A percentile compares a stretch with the other conserved stretches of the same genome.
These are phyloP conservation scores for Ceriops tagal DNA, from an alignment of 345 rosid species.

Conservation along the genomic window DNA sequence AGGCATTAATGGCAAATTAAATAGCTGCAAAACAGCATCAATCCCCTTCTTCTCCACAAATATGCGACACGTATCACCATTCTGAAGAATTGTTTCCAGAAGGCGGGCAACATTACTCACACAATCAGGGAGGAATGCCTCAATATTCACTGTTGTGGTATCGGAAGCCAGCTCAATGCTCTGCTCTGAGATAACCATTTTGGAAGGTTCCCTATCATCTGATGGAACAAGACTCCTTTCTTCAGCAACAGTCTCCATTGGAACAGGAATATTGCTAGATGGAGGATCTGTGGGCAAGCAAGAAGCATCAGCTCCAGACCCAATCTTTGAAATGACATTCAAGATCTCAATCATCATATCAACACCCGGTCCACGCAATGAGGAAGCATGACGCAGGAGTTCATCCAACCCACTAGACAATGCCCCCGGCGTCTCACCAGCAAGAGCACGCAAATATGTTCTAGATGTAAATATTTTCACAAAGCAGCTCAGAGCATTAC, in stretches of 20 bases:
- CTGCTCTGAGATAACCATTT: conserved; percentile 50
- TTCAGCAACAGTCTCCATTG: conserved; percentile 88
- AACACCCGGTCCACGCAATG: conserved; percentile 80
- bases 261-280: conserved; percentile 48
- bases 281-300: conserved; percentile 40
- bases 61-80: conserved; percentile 84
- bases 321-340: conserved; percentile 50
- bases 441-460: conserved; percentile 70
- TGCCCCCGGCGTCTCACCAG: conserved; percentile 75
- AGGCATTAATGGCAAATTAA: conserved; percentile 79
- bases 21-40: conserved; percentile 72
- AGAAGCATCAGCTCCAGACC: conserved; percentile 61
- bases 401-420: conserved; percentile 93
- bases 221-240: conserved; percentile 38
- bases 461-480: conserved; percentile 85
- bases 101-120: conserved; percentile 77
- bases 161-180: conserved; percentile 52
- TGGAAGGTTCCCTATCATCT: conserved; percentile 42
- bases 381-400: conserved; percentile 88
- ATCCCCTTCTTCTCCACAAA: conserved; percentile 95
- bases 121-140: conserved; percentile 79
- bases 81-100: conserved; percentile 91
- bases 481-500: conserved; percentile 82
- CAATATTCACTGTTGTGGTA: conserved; percentile 44
- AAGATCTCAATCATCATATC: conserved; percentile 90